Conservation (phyloP, 202 grass and related monocot genomes). For the Zizania palustris region DNA sequence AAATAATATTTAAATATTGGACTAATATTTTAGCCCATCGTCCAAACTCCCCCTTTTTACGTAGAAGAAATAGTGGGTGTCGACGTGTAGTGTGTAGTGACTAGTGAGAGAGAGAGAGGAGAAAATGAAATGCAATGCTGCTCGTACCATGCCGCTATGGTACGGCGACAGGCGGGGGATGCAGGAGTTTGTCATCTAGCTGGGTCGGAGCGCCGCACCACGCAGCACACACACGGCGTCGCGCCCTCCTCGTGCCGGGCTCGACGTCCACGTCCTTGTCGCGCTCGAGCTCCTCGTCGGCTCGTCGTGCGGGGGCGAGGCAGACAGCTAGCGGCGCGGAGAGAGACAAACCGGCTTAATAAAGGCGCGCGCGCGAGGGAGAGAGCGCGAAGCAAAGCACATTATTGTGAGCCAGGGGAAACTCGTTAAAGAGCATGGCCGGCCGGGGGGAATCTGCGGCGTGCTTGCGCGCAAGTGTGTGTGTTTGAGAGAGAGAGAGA, state of each 20-base stretch:
- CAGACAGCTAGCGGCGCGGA: neutral
- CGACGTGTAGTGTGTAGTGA: neutral
- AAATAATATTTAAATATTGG: too few relatives aligned
- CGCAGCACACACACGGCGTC: neutral
- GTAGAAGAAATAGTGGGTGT: neutral
- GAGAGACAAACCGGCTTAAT: constrained; percentile 40
- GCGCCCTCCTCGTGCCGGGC: constrained; percentile 31
- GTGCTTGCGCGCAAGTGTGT: neutral
- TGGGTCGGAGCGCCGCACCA: neutral
- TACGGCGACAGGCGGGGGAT: constrained; percentile 26
- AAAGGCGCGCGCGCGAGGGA: constrained; percentile 45
- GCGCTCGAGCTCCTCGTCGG: too few relatives aligned
- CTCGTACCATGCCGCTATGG: constrained; percentile 21
- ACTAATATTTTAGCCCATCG: too few relatives aligned
- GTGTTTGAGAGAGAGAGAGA: too few relatives aligned
- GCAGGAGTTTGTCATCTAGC: constrained; percentile 36
- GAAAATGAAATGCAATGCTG: neutral
- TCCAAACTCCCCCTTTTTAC: too few relatives aligned
- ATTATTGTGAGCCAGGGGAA: neutral
- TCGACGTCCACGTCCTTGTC: neutral
- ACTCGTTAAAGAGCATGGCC: constrained; percentile 41
- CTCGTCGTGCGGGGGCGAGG: too few relatives aligned
- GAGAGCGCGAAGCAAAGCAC: constrained; percentile 46
- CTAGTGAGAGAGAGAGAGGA: neutral
- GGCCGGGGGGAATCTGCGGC: constrained; percentile 23